Evolutionary conservation across 2,329 filamentous ascomycete genomes (phyloP).

Genomic region (Daldinia sp.): DNA sequence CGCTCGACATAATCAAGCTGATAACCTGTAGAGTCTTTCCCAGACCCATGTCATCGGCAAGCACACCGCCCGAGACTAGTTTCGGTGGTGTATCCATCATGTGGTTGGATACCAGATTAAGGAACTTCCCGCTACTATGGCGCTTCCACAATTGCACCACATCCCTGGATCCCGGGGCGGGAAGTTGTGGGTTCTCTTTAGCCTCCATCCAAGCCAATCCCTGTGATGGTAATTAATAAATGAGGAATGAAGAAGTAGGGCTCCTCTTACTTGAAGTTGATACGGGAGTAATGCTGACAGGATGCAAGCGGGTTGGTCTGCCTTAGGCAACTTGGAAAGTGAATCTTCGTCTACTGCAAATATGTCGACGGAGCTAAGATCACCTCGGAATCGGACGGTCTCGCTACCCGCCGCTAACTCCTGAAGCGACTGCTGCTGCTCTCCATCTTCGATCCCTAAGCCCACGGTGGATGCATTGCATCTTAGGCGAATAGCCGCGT

Average conservation of each 20-base stretch:
- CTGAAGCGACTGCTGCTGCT: conserved; percentile 60
- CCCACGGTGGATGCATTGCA: conserved; percentile 52
- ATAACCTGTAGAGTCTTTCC: conserved; percentile 91
- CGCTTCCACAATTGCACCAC: conserved; percentile 82
- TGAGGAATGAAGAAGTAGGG: background rate
- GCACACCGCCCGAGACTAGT: conserved; percentile 80
- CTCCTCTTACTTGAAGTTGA: conserved; percentile 70
- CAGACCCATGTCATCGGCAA: conserved; percentile 92
- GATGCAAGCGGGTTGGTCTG: conserved; percentile 71
- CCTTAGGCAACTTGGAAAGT: conserved; percentile 75
- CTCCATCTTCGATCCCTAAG: conserved; percentile 31
- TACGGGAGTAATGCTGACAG: conserved; percentile 77
- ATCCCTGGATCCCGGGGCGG: conserved; percentile 64
- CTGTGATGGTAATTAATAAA: conserved; percentile 52
- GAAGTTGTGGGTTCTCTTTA: conserved; percentile 76
- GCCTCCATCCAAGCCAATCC: conserved; percentile 83
- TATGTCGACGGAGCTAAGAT: conserved; percentile 71
- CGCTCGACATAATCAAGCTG: conserved; percentile 71
- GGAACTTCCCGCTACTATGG: conserved; percentile 57
- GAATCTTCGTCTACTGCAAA: conserved; percentile 76
- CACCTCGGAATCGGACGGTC: conserved; percentile 71
- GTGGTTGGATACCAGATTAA: conserved; percentile 77
- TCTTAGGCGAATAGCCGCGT: conserved; percentile 51
- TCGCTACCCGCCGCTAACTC: conserved; percentile 73
- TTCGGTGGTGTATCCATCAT: conserved; percentile 64